Percentiles rank a stretch among this genome's conserved stretches.
Conservation (phyloP, 345 rosid genomes). For the Dipteronia dyeriana region DNA sequence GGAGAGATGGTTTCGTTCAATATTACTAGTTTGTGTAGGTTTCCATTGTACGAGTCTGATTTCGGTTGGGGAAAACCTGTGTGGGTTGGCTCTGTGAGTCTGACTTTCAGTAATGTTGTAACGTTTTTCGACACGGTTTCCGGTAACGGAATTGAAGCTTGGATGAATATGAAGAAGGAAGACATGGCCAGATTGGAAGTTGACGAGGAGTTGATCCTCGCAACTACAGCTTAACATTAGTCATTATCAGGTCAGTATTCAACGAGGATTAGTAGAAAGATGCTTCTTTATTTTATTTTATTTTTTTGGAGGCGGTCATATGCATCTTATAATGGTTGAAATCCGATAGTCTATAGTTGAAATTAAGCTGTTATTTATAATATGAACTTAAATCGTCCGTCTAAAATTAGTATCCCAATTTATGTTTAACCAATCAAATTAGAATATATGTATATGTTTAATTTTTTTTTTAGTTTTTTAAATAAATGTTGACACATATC, state of each 20-base stretch:
- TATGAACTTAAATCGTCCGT: no score
- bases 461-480: no score
- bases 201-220: constrained; percentile 21
- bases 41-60: constrained; percentile 38
- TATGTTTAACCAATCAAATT: no score
- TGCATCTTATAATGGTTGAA: no score
- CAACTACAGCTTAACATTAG: neutral
- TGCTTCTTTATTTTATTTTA: no score
- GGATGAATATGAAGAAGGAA: constrained; percentile 27
- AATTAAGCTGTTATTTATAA: no score
- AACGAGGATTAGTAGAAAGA: no score
- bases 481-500: no score
- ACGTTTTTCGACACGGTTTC: constrained; percentile 23
- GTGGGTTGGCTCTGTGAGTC: constrained; percentile 27
- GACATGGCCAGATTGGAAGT: constrained; percentile 34
- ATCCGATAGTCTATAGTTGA: no score
- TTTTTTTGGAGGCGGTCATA: no score
- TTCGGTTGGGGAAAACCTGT: constrained; percentile 44
- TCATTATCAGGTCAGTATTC: neutral
- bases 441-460: no score
- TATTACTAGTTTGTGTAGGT: constrained; percentile 42
- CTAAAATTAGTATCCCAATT: no score
- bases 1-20: constrained; percentile 33
- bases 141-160: constrained; percentile 33
- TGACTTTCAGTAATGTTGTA: constrained; percentile 26